Evolutionary conservation across 1,284 basidiomycete genomes (phyloP).

Genomic region (Vanrija pseudolonga): DNA sequence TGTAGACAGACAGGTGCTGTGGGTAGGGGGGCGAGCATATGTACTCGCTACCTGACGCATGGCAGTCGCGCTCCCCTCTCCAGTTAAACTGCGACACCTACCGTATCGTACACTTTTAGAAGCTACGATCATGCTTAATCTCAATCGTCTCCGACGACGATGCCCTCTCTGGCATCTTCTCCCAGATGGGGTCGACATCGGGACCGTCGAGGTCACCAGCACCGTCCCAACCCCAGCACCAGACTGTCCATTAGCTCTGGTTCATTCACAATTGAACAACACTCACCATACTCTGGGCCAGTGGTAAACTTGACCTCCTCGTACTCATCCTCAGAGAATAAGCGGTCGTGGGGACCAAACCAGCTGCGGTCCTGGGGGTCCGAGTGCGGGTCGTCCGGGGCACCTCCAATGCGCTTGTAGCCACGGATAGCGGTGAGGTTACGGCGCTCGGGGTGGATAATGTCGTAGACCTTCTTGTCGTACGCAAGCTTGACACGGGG

Average conservation of each 20-base stretch:
- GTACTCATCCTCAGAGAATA: constrained; percentile 82
- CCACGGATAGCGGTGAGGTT: constrained; percentile 92
- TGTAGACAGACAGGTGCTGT: neutral
- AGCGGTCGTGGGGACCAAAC: constrained; percentile 87
- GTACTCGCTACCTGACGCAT: too few species aligned
- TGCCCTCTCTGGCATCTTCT: constrained; percentile 68
- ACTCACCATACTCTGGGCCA: constrained; percentile 81
- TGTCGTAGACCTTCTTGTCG: constrained; percentile 86
- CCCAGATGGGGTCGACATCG: constrained; percentile 91
- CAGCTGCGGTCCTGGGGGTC: constrained; percentile 92
- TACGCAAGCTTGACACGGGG: constrained; percentile 92
- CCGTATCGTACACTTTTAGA: neutral
- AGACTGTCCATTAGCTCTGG: constrained; percentile 58
- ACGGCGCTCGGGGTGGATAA: constrained; percentile 79
- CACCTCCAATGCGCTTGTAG: constrained; percentile 80
- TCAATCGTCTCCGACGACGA: constrained; percentile 60
- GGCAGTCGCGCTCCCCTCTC: neutral
- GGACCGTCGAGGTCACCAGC: constrained; percentile 92
- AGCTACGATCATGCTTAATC: constrained; percentile 67
- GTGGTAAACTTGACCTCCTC: constrained; percentile 68
- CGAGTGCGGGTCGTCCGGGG: constrained; percentile 86
- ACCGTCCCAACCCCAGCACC: constrained; percentile 99
- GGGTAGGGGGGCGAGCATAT: too few species aligned
- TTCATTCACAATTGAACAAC: neutral
- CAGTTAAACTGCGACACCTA: neutral